phyloP scores from a whole-genome alignment of 441 rosid genomes.

The Croton laevigatus region DNA sequence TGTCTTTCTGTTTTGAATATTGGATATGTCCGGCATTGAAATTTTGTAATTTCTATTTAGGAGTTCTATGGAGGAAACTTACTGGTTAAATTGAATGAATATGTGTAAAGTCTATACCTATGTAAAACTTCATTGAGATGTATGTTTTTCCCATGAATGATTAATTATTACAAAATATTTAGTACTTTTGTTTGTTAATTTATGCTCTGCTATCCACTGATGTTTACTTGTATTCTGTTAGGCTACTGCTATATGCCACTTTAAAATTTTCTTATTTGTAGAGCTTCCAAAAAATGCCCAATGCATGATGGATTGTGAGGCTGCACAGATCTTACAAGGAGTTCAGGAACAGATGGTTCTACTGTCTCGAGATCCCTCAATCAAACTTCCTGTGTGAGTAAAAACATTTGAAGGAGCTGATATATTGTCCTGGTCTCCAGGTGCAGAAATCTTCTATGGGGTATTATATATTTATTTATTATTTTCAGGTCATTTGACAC shows the following conservation, averaged over 20 bases:
- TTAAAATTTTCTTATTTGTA: constrained; percentile 25
- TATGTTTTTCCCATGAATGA: not conserved
- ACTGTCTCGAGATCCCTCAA: constrained; percentile 65
- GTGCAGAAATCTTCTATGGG: constrained; percentile 1
- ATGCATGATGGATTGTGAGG: constrained; percentile 85
- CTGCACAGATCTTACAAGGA: constrained; percentile 56
- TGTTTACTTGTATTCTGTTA: not conserved
- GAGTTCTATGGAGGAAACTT: constrained; percentile 1
- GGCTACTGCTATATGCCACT: not conserved
- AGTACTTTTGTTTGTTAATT: too few relatives aligned
- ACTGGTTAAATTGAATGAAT: not conserved
- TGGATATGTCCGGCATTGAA: not conserved
- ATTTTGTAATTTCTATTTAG: not conserved
- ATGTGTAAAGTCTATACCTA: not conserved
- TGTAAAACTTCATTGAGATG: not conserved
- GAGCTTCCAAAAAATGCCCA: constrained; percentile 66
- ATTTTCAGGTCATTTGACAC: constrained; percentile 64
- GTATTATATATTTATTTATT: constrained; percentile 19
- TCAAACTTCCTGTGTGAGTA: constrained; percentile 73
- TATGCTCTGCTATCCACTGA: not conserved
- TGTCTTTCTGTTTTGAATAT: not conserved
- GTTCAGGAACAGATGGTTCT: constrained; percentile 74
- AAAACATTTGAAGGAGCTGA: constrained; percentile 15
- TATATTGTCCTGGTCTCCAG: not conserved
- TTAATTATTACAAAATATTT: not conserved